Conservation (phyloP, 164 flowering plant genomes). For the Stephania cephalantha region DNA sequence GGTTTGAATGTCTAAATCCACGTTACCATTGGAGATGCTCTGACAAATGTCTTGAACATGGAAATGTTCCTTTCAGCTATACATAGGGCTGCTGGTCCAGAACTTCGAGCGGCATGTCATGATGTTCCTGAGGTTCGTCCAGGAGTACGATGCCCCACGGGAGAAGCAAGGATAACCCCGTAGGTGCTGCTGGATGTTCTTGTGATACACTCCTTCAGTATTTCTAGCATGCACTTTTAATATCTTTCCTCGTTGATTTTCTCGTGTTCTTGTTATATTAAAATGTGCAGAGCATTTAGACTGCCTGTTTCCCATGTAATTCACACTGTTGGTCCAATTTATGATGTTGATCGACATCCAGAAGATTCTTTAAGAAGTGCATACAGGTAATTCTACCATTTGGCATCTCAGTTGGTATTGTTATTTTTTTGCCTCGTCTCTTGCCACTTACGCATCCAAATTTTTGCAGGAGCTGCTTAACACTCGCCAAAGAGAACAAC, state of each 20-base stretch:
- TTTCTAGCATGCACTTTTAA: not conserved
- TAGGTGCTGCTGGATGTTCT: constrained; percentile 24
- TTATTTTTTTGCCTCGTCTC: not conserved
- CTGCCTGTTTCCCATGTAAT: constrained; percentile 84
- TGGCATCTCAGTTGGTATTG: not conserved
- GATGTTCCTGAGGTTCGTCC: constrained; percentile 72
- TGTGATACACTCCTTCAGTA: not conserved
- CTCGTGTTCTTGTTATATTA: constrained; percentile 2
- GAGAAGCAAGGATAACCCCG: constrained; percentile 96
- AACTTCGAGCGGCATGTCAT: constrained; percentile 65
- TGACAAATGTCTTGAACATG: constrained; percentile 1
- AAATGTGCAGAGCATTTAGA: constrained; percentile 63
- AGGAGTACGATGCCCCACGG: constrained; percentile 88
- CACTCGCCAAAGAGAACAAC: constrained; percentile 67
- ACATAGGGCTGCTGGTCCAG: constrained; percentile 95
- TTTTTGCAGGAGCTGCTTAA: constrained; percentile 62
- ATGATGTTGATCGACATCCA: constrained; percentile 51
- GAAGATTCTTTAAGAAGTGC: constrained; percentile 57
- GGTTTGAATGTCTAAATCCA: too few species aligned
- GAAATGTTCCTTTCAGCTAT: constrained; percentile 48
- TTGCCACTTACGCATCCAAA: not conserved
- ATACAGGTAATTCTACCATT: constrained; percentile 42
- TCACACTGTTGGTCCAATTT: constrained; percentile 94
- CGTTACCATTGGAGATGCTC: too few species aligned
- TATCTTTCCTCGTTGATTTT: not conserved